phyloP scores from a whole-genome alignment of 148 eudicot genomes.

The Camellia sinensis region DNA sequence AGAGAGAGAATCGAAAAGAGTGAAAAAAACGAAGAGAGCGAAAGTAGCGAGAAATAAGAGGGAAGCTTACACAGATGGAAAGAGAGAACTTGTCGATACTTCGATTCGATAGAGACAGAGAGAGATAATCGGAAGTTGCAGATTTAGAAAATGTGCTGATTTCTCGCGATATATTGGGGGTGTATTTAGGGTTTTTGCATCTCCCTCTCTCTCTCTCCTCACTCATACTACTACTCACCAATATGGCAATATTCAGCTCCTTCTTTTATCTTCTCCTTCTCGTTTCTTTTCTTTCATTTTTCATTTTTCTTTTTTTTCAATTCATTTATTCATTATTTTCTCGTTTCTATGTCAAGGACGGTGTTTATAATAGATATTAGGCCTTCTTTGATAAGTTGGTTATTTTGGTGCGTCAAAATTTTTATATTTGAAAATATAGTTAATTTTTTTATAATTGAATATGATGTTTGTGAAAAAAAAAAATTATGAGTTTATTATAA shows the following conservation, averaged over 20 bases:
- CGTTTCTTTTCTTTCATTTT: not conserved
- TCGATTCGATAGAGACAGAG: not conserved
- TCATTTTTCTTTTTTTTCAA: not conserved
- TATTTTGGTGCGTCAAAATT: too few relatives aligned
- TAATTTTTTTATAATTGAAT: too few relatives aligned
- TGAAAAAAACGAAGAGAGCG: not conserved
- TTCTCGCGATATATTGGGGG: conserved; percentile 33
- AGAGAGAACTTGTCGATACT: conserved; percentile 10
- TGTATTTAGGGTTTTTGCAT: conserved; percentile 9
- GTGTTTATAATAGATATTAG: too few relatives aligned
- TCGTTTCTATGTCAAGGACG: too few relatives aligned
- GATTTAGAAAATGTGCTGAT: conserved; percentile 16
- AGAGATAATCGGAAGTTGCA: conserved; percentile 23
- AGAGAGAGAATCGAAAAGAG: not conserved
- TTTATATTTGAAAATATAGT: too few relatives aligned
- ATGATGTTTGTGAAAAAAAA: too few relatives aligned
- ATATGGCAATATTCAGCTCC: too few relatives aligned
- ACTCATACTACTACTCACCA: not conserved
- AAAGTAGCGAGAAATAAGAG: conserved; percentile 26
- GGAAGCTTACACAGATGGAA: conserved; percentile 10
- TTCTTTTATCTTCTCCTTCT: not conserved
- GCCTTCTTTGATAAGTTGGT: too few relatives aligned
- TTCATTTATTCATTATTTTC: not conserved
- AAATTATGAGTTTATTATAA: too few relatives aligned
- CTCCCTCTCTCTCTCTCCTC: not conserved